Conservation (phyloP, 192 early-diverging fungal species). For the Podila verticillata region DNA sequence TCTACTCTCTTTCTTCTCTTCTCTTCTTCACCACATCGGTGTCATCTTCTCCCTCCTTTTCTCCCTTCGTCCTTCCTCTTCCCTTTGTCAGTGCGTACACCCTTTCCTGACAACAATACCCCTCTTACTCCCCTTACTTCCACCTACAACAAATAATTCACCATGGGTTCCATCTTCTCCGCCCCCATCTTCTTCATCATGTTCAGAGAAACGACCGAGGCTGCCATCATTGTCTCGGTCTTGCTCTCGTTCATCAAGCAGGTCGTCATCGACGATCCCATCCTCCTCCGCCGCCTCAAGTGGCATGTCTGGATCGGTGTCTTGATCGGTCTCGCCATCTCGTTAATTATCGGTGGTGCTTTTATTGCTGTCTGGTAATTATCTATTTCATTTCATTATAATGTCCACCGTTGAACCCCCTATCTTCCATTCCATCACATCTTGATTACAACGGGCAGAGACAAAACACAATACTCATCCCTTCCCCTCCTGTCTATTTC, state of each 20-base stretch:
- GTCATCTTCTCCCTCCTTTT: conserved; percentile 8
- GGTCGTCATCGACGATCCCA: conserved; percentile 62
- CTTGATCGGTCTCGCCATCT: conserved; percentile 69
- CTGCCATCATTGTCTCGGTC: conserved; percentile 88
- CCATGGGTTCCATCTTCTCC: conserved; percentile 67
- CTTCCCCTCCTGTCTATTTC: background rate
- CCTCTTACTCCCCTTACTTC: background rate
- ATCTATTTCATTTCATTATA: background rate
- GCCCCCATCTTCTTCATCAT: conserved; percentile 80
- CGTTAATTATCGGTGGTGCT: conserved; percentile 73
- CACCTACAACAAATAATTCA: conserved; percentile 17
- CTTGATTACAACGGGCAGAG: background rate
- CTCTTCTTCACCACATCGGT: conserved; percentile 1
- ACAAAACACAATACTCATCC: background rate
- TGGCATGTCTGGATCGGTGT: conserved; percentile 85
- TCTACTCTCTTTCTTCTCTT: conserved; percentile 6
- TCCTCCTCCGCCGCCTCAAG: conserved; percentile 61
- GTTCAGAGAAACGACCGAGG: conserved; percentile 88
- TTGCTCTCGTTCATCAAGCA: conserved; percentile 79
- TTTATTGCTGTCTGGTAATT: conserved; percentile 86
- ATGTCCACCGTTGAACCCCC: no score
- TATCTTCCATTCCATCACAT: background rate
- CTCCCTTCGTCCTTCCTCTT: conserved; percentile 10
- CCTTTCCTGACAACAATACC: background rate
- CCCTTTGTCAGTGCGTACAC: background rate